Base-by-base conservation (phyloP, 2,329 filamentous ascomycete genomes). In the Leptographium radiaticola region DNA sequence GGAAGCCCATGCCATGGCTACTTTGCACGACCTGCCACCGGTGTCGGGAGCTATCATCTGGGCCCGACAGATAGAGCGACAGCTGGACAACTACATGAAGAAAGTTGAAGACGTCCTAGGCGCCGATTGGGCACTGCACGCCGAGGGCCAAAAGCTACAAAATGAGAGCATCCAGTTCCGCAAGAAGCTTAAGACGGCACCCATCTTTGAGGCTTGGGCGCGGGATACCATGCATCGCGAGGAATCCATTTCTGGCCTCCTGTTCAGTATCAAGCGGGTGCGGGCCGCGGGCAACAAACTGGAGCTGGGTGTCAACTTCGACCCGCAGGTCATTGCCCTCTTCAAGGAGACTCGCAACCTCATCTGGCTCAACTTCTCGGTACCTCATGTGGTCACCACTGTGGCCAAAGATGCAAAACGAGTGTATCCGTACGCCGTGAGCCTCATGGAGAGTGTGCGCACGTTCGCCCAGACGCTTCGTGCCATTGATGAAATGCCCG, bases 281-380 rank as follows among this genome's bases (percentile, higher is more conserved):
- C 82, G 93, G 60, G 87, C 91, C n/a, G 86, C 88, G 15, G 91
- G 91, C 56, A 93, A 95, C 63, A 80, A 83, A 15, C 73, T 97
- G 36, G 91, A 97, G 68, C 76, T 99, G 31, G 80, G 80, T 13
- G 90, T 99, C 66, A 98, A 97, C 69, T 99, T 99, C 62, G 91
- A 99, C 65, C 84, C 87, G 13, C 93, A 98, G 66, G 88, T 97
- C 54, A 98, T 98, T 65, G 90, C 91, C 0, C 74, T 99, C 11
- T 99, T 98, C 77, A 99, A 99, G 66, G 93, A 99, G 72, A 95
- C 95, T 31, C 83, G 94, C 43, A 98, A 98, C 64, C 73, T 99
- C 45, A 83, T 89, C 13, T 98, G 93, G 91, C 83, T 95, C 58
- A 93, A 89, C 60, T 98, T 89, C 67, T 85, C 88, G 54, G 88